A percentile compares a stretch with the other conserved stretches of the same genome.
These are phyloP conservation scores for Lecanicillium sp. DNA, from an alignment of 2,329 filamentous ascomycete species.

Conservation along the genomic window DNA sequence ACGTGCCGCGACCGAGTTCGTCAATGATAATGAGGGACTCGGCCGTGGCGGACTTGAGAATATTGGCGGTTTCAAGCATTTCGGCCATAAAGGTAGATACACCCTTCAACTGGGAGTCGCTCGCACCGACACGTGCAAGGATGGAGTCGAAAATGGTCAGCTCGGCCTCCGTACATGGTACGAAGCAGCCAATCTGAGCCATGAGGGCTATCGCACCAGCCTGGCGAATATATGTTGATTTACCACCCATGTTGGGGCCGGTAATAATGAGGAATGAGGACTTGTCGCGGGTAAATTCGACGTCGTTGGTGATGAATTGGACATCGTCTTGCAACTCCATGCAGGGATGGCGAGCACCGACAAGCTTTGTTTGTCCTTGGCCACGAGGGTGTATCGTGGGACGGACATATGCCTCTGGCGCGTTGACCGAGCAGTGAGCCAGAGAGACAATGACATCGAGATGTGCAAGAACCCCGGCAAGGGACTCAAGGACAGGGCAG, in stretches of 20 bases:
- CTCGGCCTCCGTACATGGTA: slow-evolving; percentile 84
- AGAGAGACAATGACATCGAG: slow-evolving; percentile 93
- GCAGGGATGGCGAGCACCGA: slow-evolving; percentile 90
- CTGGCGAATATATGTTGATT: slow-evolving; percentile 96
- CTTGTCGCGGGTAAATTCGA: slow-evolving; percentile 66
- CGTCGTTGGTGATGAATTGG: slow-evolving; percentile 97
- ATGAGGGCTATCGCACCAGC: slow-evolving; percentile 95
- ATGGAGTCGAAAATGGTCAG: slow-evolving; percentile 96
- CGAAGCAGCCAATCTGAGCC: slow-evolving; percentile 95
- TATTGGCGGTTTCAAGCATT: slow-evolving; percentile 98
- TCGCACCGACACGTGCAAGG: slow-evolving; percentile 88
- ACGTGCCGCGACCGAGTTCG: slow-evolving; percentile 91
- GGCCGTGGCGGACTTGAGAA: slow-evolving; percentile 89
- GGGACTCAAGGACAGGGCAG: slow-evolving; percentile 80
- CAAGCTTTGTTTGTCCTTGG: slow-evolving; percentile 80
- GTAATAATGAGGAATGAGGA: slow-evolving; percentile 96
- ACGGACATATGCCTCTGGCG: slow-evolving; percentile 83
- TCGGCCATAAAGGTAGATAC: slow-evolving; percentile 99
- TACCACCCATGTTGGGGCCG: slow-evolving; percentile 97
- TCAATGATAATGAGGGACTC: slow-evolving; percentile 98
- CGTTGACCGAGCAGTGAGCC: slow-evolving; percentile 87
- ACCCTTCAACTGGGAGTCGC: slow-evolving; percentile 93
- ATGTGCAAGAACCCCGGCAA: slow-evolving; percentile 83
- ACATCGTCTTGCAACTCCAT: slow-evolving; percentile 99
- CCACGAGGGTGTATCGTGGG: slow-evolving; percentile 87